phyloP scores from a whole-genome alignment of 2,329 filamentous ascomycete species.

The Chaetomiaceae sp. region DNA sequence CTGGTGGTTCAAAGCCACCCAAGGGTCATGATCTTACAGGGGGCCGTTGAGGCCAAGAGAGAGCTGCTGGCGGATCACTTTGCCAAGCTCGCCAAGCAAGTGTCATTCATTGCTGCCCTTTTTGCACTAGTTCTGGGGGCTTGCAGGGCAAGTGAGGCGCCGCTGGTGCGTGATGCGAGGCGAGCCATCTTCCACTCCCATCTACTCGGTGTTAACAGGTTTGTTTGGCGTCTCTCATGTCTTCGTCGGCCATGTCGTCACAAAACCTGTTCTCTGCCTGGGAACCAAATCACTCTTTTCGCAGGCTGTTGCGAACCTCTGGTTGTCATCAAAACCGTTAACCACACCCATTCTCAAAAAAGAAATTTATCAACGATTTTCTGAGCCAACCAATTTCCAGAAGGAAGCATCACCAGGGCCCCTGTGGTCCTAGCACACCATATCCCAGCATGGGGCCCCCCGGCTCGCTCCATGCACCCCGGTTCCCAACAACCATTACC shows the following conservation, averaged over 20 bases:
- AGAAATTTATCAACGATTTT: slow-evolving; percentile 10
- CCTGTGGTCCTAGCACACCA: slow-evolving; percentile 26
- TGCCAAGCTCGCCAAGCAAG: slow-evolving; percentile 8
- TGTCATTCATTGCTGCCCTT: slow-evolving; percentile 8
- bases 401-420: slow-evolving; percentile 23
- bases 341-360: slow-evolving; percentile 9
- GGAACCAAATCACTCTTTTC: neutral
- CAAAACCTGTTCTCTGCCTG: neutral
- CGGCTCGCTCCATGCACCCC: slow-evolving; percentile 21
- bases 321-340: slow-evolving; percentile 12
- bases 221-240: slow-evolving; percentile 17
- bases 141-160: slow-evolving; percentile 20
- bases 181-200: slow-evolving; percentile 21
- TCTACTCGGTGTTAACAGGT: slow-evolving; percentile 17
- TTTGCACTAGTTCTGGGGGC: slow-evolving; percentile 16
- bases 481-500: slow-evolving; percentile 20
- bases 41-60: no score
- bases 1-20: no score
- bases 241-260: no score
- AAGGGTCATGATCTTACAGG: no score
- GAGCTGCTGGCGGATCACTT: no score
- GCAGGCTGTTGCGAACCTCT: no score
- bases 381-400: slow-evolving; percentile 24
- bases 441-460: slow-evolving; percentile 22
- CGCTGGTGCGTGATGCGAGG: slow-evolving; percentile 12